A percentile compares a stretch with the other conserved stretches of the same genome.
These are phyloP conservation scores for Thelephora terrestris DNA, from an alignment of 1,284 basidiomycete genomes.

Conservation along the genomic window DNA sequence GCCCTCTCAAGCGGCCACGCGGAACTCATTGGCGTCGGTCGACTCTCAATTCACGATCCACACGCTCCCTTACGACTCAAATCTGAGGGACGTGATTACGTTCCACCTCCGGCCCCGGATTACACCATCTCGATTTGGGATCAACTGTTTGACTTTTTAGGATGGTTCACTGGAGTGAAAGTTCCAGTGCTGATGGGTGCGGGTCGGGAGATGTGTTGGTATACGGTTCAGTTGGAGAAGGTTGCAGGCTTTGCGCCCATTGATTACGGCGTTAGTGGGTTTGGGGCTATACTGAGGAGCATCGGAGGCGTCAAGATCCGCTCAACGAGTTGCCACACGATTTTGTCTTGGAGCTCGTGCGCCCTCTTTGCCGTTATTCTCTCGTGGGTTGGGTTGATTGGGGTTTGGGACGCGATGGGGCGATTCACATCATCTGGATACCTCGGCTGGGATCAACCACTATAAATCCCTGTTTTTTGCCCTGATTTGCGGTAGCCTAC, in stretches of 20 bases:
- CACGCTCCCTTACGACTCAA: conserved; percentile 29
- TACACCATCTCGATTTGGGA: conserved; percentile 9
- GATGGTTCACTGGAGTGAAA: conserved; percentile 7
- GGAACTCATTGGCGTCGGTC: conserved; percentile 71
- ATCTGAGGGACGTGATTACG: background rate
- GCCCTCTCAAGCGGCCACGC: conserved; percentile 47
- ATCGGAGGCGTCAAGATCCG: conserved; percentile 12
- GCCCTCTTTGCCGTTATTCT: no score
- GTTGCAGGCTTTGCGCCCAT: conserved; percentile 12
- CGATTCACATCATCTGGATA: no score
- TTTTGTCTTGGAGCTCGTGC: no score
- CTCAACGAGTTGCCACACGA: no score
- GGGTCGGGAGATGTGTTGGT: conserved; percentile 16
- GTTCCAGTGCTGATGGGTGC: conserved; percentile 20
- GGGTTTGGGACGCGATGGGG: no score
- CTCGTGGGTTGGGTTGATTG: no score
- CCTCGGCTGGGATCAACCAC: no score
- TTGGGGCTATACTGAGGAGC: conserved; percentile 14
- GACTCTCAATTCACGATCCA: conserved; percentile 56
- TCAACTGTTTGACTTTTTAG: conserved; percentile 10
- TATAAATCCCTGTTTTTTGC: no score
- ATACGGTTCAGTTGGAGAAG: conserved; percentile 17
- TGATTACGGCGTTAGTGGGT: conserved; percentile 12
- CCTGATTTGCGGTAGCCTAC: no score
- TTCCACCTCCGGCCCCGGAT: conserved; percentile 4